Conservation (phyloP, 1,139 yeast genomes). For the Saccharomyces hybrid region DNA sequence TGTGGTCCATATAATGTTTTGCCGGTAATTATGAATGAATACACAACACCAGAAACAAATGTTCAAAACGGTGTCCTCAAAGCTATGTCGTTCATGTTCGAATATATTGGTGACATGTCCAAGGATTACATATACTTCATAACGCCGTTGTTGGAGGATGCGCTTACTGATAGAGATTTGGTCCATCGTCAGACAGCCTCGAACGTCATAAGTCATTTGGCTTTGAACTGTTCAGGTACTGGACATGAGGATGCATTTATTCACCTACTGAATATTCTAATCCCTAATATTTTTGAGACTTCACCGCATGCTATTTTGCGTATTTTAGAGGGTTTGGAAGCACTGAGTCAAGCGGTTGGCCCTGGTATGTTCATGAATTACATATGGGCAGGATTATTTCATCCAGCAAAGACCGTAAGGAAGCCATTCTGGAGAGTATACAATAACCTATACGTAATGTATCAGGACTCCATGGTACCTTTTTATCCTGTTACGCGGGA, state of each 20-base stretch:
- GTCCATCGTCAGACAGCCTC: constrained; percentile 97
- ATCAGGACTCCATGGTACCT: constrained; percentile 73
- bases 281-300: constrained; percentile 86
- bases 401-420: constrained; percentile 86
- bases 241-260: constrained; percentile 71
- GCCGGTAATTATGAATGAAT: constrained; percentile 95
- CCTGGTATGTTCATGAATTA: constrained; percentile 69
- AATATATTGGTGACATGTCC: constrained; percentile 79
- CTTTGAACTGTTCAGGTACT: constrained; percentile 68
- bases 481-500: constrained; percentile 58
- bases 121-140: constrained; percentile 78
- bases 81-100: constrained; percentile 88
- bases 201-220: constrained; percentile 74
- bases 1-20: constrained; percentile 91
- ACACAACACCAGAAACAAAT: constrained; percentile 83
- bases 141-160: constrained; percentile 80
- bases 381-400: constrained; percentile 83
- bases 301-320: constrained; percentile 91
- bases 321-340: constrained; percentile 73
- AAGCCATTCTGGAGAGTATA: constrained; percentile 78
- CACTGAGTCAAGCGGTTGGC: constrained; percentile 67
- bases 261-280: constrained; percentile 63
- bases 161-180: constrained; percentile 80
- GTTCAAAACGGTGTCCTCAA: constrained; percentile 95
- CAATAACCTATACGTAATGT: constrained; percentile 69